These are phyloP conservation scores for Thalassiosira allenii DNA, from an alignment of 352 stramenopile genomes.

Conservation along the genomic window DNA sequence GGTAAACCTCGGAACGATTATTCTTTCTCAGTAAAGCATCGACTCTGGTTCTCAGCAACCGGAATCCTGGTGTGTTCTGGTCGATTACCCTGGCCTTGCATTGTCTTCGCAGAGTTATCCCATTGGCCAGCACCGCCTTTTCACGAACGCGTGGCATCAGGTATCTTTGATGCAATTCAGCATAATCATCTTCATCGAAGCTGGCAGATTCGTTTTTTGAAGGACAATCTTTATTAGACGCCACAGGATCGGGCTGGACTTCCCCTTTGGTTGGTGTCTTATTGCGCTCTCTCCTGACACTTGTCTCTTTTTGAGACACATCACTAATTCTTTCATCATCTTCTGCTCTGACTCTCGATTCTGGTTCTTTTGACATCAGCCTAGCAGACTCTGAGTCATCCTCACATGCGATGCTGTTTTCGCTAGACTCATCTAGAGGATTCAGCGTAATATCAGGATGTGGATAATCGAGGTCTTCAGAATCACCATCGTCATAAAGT, in stretches of 20 bases:
- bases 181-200: constrained; percentile 41
- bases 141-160: constrained; percentile 27
- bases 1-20: constrained; percentile 30
- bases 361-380: no score
- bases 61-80: constrained; percentile 24
- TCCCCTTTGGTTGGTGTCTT: not conserved
- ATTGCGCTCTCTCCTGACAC: no score
- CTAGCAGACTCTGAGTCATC: no score
- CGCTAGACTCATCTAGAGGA: no score
- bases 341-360: no score
- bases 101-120: constrained; percentile 42
- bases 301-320: no score
- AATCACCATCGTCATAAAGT: no score
- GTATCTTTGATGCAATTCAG: constrained; percentile 30
- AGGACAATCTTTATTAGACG: not conserved
- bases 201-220: not conserved
- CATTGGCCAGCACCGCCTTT: constrained; percentile 26
- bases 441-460: no score
- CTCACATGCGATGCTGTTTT: no score
- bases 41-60: constrained; percentile 27
- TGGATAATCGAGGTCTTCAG: no score
- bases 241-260: not conserved
- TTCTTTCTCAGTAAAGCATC: constrained; percentile 30
- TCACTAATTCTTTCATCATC: no score
- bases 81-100: constrained; percentile 33